Percentiles rank a stretch among this genome's conserved stretches.
These are phyloP conservation scores for Candida hispaniensis DNA, from an alignment of 805 yeast species.

Conservation along the genomic window DNA sequence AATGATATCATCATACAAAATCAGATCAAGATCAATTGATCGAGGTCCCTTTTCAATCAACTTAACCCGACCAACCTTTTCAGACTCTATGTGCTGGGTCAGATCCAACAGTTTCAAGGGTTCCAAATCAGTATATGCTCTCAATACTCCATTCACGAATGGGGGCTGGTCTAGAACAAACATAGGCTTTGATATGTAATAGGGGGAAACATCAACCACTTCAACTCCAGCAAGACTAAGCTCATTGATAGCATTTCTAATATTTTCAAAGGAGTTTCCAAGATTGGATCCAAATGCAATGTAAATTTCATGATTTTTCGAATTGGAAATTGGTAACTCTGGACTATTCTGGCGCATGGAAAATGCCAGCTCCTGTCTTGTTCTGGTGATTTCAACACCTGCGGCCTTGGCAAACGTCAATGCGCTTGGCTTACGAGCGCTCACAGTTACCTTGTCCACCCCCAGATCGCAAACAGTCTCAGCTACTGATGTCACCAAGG, in stretches of 20 bases:
- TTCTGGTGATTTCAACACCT: conserved; percentile 63
- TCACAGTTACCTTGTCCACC: conserved; percentile 39
- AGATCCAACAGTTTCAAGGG: conserved; percentile 55
- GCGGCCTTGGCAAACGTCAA: conserved; percentile 80
- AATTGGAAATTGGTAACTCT: conserved; percentile 31
- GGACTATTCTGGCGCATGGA: conserved; percentile 19
- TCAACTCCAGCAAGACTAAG: conserved; percentile 36
- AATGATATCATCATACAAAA: conserved; percentile 53
- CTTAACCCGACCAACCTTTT: conserved; percentile 59
- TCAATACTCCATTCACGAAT: conserved; percentile 75
- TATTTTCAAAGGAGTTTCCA: conserved; percentile 60
- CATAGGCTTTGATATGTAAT: conserved; percentile 90
- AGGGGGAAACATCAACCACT: conserved; percentile 56
- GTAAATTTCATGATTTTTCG: conserved; percentile 36
- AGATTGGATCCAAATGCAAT: conserved; percentile 85
- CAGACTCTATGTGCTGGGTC: conserved; percentile 70
- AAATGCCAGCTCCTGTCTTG: conserved; percentile 16
- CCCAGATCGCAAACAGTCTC: conserved; percentile 40
- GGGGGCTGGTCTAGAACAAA: conserved; percentile 68
- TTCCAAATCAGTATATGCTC: conserved; percentile 45
- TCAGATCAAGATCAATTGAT: conserved; percentile 77
- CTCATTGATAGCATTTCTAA: conserved; percentile 42
- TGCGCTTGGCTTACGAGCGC: conserved; percentile 81
- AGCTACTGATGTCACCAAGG: conserved; percentile 65
- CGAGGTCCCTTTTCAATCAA: conserved; percentile 86